These are phyloP conservation scores for Croton setiger DNA, from an alignment of 441 rosid species.

Conservation along the genomic window DNA sequence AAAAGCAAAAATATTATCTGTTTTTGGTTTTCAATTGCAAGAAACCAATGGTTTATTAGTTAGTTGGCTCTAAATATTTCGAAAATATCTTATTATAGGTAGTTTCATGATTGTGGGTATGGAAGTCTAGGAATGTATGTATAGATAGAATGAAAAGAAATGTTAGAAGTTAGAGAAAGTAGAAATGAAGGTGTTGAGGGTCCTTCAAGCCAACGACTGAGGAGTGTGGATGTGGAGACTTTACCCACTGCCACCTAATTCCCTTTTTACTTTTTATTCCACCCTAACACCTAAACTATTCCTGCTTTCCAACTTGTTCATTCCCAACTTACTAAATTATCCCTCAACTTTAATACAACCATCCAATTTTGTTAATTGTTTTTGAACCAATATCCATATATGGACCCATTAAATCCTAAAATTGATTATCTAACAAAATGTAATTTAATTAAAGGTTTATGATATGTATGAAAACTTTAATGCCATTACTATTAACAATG, in stretches of 20 bases:
- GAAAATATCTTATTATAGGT: too few relatives aligned
- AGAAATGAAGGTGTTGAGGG: conserved; percentile 28
- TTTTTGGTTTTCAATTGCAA: background rate
- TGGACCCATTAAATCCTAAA: too few relatives aligned
- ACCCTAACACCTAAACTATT: conserved; percentile 9
- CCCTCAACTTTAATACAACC: conserved; percentile 1
- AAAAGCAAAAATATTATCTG: background rate
- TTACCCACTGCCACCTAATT: conserved; percentile 37
- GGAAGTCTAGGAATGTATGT: background rate
- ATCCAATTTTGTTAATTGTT: too few relatives aligned
- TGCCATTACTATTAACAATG: too few relatives aligned
- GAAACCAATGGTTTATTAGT: too few relatives aligned
- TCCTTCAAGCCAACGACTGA: conserved; percentile 40
- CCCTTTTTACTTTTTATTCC: conserved; percentile 21
- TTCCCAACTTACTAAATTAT: conserved; percentile 13
- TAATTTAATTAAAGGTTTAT: too few relatives aligned
- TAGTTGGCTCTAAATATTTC: too few relatives aligned
- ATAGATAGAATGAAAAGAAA: background rate
- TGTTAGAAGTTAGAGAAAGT: background rate
- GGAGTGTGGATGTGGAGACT: conserved; percentile 38
- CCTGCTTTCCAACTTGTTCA: background rate
- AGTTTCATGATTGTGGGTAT: too few relatives aligned
- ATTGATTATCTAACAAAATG: too few relatives aligned
- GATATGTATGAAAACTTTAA: too few relatives aligned
- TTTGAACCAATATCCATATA: too few relatives aligned